A percentile compares a stretch with the other conserved stretches of the same genome.
These are phyloP conservation scores for Lactifluus piperatus DNA, from an alignment of 768 basidiomycete species.

Conservation along the genomic window DNA sequence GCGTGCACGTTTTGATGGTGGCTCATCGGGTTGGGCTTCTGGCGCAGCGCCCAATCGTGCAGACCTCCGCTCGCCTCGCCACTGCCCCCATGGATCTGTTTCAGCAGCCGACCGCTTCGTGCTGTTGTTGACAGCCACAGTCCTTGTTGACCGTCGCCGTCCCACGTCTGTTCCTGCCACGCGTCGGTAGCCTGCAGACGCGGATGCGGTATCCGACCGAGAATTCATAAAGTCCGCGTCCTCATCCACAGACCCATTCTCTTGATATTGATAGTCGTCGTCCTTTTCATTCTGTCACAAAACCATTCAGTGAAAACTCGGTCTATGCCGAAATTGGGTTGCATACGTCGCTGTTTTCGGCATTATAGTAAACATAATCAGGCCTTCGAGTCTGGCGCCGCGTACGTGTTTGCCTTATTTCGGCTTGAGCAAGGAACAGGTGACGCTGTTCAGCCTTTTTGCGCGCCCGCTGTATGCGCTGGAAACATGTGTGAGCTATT, in stretches of 20 bases:
- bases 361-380: conserved; percentile 73
- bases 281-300: conserved; percentile 38
- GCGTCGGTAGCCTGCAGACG: conserved; percentile 11
- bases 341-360: conserved; percentile 57
- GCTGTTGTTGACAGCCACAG: conserved; percentile 33
- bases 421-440: conserved; percentile 60
- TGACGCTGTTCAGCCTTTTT: conserved; percentile 63
- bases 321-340: conserved; percentile 16
- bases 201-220: conserved; percentile 19
- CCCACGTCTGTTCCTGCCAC: conserved; percentile 16
- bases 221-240: conserved; percentile 30
- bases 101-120: conserved; percentile 42
- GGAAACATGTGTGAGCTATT: conserved; percentile 19
- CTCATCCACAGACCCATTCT: conserved; percentile 33
- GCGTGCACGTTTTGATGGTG: conserved; percentile 58
- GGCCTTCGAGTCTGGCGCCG: conserved; percentile 62
- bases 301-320: conserved; percentile 27
- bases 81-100: conserved; percentile 43
- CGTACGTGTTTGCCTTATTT: conserved; percentile 72
- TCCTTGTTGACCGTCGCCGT: conserved; percentile 36
- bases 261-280: conserved; percentile 59
- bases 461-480: conserved; percentile 67
- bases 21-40: conserved; percentile 45
- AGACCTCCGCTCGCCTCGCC: conserved; percentile 73
- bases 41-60: conserved; percentile 49